Percentiles rank a stretch among this genome's conserved stretches.
These are phyloP conservation scores for Blastocystis sp. DNA, from an alignment of 352 stramenopile species.

Conservation along the genomic window DNA sequence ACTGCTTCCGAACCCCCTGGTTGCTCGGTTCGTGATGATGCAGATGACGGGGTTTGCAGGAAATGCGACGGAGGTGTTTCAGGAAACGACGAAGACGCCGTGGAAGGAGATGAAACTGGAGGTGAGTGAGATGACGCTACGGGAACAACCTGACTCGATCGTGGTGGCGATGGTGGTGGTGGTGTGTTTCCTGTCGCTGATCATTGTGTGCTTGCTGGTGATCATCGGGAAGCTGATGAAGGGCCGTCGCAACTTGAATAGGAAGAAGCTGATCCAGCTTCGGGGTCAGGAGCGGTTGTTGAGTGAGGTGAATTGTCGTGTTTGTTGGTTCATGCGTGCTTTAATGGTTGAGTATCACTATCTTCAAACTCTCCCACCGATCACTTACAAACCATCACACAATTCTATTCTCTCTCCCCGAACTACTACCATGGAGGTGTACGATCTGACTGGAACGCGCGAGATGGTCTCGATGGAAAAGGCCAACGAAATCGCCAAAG, in stretches of 20 bases:
- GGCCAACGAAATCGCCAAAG: neutral
- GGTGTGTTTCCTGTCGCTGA: neutral
- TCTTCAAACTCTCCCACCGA: no score
- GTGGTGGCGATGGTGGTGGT: neutral
- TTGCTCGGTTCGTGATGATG: no score
- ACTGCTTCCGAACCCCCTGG: no score
- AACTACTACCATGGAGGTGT: conserved; percentile 21
- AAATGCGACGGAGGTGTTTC: no score
- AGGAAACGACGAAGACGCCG: no score
- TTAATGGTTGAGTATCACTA: no score
- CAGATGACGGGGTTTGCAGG: no score
- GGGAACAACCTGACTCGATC: neutral
- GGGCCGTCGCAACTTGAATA: neutral
- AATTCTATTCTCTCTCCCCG: no score
- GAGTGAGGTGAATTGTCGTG: no score
- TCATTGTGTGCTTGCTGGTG: neutral
- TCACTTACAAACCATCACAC: no score
- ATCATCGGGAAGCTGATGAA: neutral
- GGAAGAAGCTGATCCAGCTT: neutral
- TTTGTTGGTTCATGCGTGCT: no score
- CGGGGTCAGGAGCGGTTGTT: no score
- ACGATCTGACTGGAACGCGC: conserved; percentile 22
- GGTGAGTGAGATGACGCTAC: neutral
- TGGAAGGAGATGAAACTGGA: neutral
- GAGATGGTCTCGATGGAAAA: conserved; percentile 36